These are phyloP conservation scores for Erodium trifolium DNA, from an alignment of 441 rosid species.

Conservation along the genomic window DNA sequence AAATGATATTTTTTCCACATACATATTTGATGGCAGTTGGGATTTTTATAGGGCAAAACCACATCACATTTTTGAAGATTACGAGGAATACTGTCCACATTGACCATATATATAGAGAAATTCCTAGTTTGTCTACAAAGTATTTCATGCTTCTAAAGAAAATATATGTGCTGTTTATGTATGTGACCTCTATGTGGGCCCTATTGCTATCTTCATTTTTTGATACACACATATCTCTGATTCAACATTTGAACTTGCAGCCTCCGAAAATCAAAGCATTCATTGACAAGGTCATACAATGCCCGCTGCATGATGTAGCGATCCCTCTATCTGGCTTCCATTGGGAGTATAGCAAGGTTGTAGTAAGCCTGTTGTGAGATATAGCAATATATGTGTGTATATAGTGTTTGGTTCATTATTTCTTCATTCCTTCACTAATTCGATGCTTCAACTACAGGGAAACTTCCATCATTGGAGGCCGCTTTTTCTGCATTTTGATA, in stretches of 20 bases:
- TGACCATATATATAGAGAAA: not conserved
- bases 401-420: constrained; percentile 7
- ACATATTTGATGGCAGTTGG: too few relatives aligned
- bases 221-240: not conserved
- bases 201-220: not conserved
- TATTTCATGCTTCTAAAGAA: not conserved
- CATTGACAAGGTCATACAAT: constrained; percentile 90
- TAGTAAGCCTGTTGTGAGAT: constrained; percentile 2
- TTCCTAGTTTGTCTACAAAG: not conserved
- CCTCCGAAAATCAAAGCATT: constrained; percentile 82
- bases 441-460: constrained; percentile 50
- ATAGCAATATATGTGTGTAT: not conserved
- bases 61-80: not conserved
- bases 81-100: not conserved
- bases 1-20: too few relatives aligned
- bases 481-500: constrained; percentile 83
- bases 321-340: constrained; percentile 95
- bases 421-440: constrained; percentile 23
- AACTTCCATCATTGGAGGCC: constrained; percentile 99
- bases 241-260: constrained; percentile 33
- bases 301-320: constrained; percentile 93
- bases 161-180: not conserved
- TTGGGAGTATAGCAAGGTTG: constrained; percentile 94
- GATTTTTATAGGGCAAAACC: too few relatives aligned
- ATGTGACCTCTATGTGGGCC: not conserved